These are phyloP conservation scores for Salvia rosmarinus DNA, from an alignment of 257 asterid genomes.

Conservation along the genomic window DNA sequence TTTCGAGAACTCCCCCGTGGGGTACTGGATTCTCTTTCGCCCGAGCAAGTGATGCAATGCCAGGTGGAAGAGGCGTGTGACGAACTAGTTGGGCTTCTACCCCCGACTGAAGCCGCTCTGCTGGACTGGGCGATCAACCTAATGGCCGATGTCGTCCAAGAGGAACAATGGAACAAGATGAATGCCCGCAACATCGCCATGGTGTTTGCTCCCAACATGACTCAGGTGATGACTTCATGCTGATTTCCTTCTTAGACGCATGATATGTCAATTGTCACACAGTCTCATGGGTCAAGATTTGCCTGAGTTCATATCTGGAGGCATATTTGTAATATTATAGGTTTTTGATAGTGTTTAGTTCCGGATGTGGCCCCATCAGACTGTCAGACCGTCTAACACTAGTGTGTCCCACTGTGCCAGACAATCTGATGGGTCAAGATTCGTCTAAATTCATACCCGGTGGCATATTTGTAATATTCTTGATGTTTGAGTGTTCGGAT, in stretches of 20 bases:
- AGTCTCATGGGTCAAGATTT: too few species aligned
- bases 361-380: too few species aligned
- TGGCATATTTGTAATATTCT: too few species aligned
- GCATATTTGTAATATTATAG: too few species aligned
- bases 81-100: slow-evolving; percentile 76
- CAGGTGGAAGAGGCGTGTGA: slow-evolving; percentile 82
- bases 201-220: slow-evolving; percentile 99
- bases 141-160: slow-evolving; percentile 94
- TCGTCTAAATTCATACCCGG: too few species aligned
- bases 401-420: too few species aligned
- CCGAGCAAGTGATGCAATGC: slow-evolving; percentile 93
- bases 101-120: slow-evolving; percentile 81
- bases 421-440: too few species aligned
- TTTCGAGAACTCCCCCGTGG: slow-evolving; percentile 96
- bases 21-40: slow-evolving; percentile 83
- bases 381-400: too few species aligned
- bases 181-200: slow-evolving; percentile 88
- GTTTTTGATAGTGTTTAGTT: too few species aligned
- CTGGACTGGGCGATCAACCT: slow-evolving; percentile 92
- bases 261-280: too few species aligned
- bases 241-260: background rate
- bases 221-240: slow-evolving; percentile 57
- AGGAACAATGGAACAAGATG: slow-evolving; percentile 88
- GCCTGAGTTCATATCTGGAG: too few species aligned
- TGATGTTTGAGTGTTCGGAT: too few species aligned